These are phyloP conservation scores for Chlamydomonas sphaeroides DNA, from an alignment of 139 green algal species.

Conservation along the genomic window DNA sequence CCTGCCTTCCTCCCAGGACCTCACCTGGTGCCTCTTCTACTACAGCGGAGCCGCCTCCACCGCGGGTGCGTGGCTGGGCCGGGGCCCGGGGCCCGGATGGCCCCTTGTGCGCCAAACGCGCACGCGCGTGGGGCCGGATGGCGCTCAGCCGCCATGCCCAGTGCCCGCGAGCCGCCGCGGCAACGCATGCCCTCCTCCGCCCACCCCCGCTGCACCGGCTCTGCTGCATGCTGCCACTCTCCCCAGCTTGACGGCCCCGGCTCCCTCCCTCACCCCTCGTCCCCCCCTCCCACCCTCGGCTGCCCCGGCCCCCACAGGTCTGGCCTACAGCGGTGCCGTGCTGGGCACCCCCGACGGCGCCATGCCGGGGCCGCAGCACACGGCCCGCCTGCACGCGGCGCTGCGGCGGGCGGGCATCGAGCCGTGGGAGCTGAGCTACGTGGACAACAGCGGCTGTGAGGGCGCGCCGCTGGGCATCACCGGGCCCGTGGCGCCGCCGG, in stretches of 20 bases:
- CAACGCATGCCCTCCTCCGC: too few species aligned
- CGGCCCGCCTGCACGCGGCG: constrained; percentile 62
- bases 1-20: too few species aligned
- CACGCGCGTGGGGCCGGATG: too few species aligned
- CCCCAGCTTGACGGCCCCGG: not conserved
- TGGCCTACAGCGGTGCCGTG: constrained; percentile 72
- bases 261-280: not conserved
- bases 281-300: constrained; percentile 42
- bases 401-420: constrained; percentile 77
- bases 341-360: constrained; percentile 67
- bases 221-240: too few species aligned
- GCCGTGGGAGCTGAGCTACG: constrained; percentile 86
- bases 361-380: constrained; percentile 34
- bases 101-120: too few species aligned
- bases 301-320: constrained; percentile 73
- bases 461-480: constrained; percentile 43
- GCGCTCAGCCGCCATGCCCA: too few species aligned
- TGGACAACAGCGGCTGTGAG: constrained; percentile 75
- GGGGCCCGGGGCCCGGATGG: too few species aligned
- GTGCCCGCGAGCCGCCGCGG: too few species aligned
- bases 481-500: not conserved
- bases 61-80: constrained; percentile 49
- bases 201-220: too few species aligned
- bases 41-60: constrained; percentile 77
- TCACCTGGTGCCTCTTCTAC: constrained; percentile 74